These are phyloP conservation scores for Leptodontidium sp. DNA, from an alignment of 2,329 filamentous ascomycete genomes.

Conservation along the genomic window DNA sequence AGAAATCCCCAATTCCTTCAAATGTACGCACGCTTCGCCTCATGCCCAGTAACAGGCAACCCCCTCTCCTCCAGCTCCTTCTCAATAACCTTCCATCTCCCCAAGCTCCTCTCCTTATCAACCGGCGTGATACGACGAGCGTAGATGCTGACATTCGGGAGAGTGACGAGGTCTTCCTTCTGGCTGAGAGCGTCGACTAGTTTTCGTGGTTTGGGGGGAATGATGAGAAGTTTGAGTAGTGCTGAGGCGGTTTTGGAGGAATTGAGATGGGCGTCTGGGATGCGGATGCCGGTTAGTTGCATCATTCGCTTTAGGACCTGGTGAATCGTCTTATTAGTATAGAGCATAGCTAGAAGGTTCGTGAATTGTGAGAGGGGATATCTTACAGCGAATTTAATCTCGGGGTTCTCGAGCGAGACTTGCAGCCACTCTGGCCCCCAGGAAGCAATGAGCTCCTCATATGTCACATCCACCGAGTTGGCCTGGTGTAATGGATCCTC, in stretches of 20 bases:
- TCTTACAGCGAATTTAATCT: slow-evolving; percentile 77
- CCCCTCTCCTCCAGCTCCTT: slow-evolving; percentile 70
- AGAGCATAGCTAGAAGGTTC: neutral
- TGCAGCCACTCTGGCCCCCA: slow-evolving; percentile 66
- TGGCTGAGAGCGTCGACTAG: slow-evolving; percentile 66
- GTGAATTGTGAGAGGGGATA: neutral
- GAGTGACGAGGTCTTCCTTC: slow-evolving; percentile 55
- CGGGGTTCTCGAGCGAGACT: slow-evolving; percentile 62
- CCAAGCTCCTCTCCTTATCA: slow-evolving; percentile 74
- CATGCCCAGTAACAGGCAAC: slow-evolving; percentile 62
- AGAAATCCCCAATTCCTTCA: neutral
- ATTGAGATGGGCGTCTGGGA: slow-evolving; percentile 75
- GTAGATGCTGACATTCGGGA: slow-evolving; percentile 77
- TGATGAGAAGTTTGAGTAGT: slow-evolving; percentile 62
- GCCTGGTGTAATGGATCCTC: slow-evolving; percentile 33
- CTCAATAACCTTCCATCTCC: slow-evolving; percentile 82
- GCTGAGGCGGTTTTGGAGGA: slow-evolving; percentile 61
- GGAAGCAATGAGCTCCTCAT: slow-evolving; percentile 47
- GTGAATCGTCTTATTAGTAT: slow-evolving; percentile 26
- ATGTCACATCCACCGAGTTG: slow-evolving; percentile 35
- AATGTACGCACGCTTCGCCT: neutral
- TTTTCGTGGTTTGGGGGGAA: slow-evolving; percentile 65
- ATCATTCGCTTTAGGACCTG: slow-evolving; percentile 83
- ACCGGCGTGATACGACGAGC: slow-evolving; percentile 71
- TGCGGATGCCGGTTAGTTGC: slow-evolving; percentile 79